Percentiles rank a stretch among this genome's conserved stretches.
These are phyloP conservation scores for Trichocomaceae sp. DNA, from an alignment of 2,329 filamentous ascomycete species.

Conservation along the genomic window DNA sequence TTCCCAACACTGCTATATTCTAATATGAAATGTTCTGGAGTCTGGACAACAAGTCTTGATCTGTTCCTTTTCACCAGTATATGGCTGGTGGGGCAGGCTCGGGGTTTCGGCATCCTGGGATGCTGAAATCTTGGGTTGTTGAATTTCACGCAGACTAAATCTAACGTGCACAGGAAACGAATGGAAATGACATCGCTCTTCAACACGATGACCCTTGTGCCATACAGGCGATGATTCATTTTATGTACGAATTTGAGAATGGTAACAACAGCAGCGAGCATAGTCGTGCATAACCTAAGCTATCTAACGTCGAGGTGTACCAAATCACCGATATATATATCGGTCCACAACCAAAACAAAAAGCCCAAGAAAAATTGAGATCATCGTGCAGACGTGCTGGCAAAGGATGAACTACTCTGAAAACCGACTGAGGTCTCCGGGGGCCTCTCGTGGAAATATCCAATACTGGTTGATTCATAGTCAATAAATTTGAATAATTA, in stretches of 20 bases:
- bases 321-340: slow-evolving; percentile 22
- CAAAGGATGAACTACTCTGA: not conserved
- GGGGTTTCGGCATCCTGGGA: no score
- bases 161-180: slow-evolving; percentile 10
- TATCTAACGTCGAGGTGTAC: slow-evolving; percentile 22
- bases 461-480: no score
- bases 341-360: slow-evolving; percentile 17
- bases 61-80: no score
- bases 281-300: slow-evolving; percentile 16
- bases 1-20: no score
- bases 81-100: no score
- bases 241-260: slow-evolving; percentile 22
- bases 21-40: no score
- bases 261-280: slow-evolving; percentile 16
- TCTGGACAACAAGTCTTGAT: no score
- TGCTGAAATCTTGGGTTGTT: no score
- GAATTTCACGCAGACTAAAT: no score
- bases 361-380: slow-evolving; percentile 19
- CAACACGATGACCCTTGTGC: slow-evolving; percentile 12
- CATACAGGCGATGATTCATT: slow-evolving; percentile 21
- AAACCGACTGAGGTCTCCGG: no score
- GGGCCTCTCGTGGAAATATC: no score
- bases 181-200: slow-evolving; percentile 12
- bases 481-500: not conserved
- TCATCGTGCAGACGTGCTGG: slow-evolving; percentile 16